These are phyloP conservation scores for Podaxis mareebaensis DNA, from an alignment of 768 basidiomycete species.

Conservation along the genomic window DNA sequence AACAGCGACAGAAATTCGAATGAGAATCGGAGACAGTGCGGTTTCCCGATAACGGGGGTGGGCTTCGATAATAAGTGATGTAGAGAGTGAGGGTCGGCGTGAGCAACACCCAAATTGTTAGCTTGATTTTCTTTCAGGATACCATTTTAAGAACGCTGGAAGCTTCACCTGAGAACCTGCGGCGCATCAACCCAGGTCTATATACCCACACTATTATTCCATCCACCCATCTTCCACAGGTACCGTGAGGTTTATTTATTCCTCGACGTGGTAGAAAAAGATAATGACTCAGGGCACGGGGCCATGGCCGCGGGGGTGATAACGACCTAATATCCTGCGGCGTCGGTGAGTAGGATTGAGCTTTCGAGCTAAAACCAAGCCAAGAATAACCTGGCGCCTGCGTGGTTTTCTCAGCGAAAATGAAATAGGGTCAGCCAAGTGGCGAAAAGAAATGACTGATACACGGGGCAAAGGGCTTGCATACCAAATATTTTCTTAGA, in stretches of 20 bases:
- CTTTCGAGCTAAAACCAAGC: not conserved
- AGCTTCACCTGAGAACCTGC: constrained; percentile 5
- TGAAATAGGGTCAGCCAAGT: constrained; percentile 13
- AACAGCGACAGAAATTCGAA: constrained; percentile 22
- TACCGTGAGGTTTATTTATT: not conserved
- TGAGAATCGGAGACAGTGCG: constrained; percentile 18
- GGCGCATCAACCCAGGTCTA: not conserved
- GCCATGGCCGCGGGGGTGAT: not conserved
- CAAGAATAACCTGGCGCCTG: not conserved
- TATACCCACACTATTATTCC: constrained; percentile 13
- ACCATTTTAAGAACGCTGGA: constrained; percentile 6
- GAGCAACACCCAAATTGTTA: not conserved
- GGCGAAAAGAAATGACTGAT: not conserved
- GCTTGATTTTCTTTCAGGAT: constrained; percentile 8
- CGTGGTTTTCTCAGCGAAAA: constrained; percentile 8
- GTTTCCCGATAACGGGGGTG: constrained; percentile 17
- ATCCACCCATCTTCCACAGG: not conserved
- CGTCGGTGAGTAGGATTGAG: not conserved
- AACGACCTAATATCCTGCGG: not conserved
- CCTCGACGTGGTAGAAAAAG: not conserved
- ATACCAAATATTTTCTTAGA: constrained; percentile 2
- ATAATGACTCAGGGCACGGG: not conserved
- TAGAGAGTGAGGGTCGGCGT: constrained; percentile 11
- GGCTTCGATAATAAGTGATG: constrained; percentile 10
- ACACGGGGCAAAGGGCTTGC: constrained; percentile 10